Percentiles rank a stretch among this genome's conserved stretches.
Evolutionary conservation across 805 yeast species (phyloP).

Genomic region (Ogataea sp.): DNA sequence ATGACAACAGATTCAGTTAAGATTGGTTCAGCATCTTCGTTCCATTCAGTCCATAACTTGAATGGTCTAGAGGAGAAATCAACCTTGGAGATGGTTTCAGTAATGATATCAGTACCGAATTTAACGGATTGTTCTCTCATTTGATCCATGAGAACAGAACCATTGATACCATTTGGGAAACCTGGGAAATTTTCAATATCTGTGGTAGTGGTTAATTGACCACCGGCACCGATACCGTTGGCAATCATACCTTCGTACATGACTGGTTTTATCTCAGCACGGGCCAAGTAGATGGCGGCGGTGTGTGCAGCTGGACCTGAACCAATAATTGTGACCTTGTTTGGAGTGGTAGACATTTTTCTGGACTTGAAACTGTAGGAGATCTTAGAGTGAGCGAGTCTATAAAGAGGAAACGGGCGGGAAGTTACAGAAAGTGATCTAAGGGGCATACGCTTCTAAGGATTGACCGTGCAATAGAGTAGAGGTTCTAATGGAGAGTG

Average conservation of each 20-base stretch:
- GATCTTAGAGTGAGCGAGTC: no score
- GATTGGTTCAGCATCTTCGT: constrained; percentile 84
- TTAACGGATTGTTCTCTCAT: constrained; percentile 84
- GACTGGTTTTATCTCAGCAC: constrained; percentile 93
- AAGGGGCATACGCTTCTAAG: no score
- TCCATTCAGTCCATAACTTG: constrained; percentile 94
- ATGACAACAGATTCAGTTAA: constrained; percentile 88
- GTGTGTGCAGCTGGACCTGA: constrained; percentile 99
- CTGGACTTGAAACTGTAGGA: neutral
- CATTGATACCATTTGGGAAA: constrained; percentile 88
- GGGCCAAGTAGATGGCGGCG: constrained; percentile 92
- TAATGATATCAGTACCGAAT: constrained; percentile 90
- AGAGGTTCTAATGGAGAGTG: no score
- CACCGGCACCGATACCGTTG: constrained; percentile 98
- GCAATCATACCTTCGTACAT: constrained; percentile 95
- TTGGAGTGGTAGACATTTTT: neutral
- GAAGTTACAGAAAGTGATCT: no score
- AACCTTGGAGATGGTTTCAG: constrained; percentile 91
- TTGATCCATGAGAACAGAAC: constrained; percentile 82
- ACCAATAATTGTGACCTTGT: constrained; percentile 77
- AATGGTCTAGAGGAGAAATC: constrained; percentile 86
- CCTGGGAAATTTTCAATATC: constrained; percentile 99
- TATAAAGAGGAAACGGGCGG: no score
- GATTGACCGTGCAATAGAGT: no score
- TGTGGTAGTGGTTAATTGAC: constrained; percentile 97